Base-by-base conservation (phyloP, 2,329 filamentous ascomycete genomes). In the Biscogniauxia sp. region DNA sequence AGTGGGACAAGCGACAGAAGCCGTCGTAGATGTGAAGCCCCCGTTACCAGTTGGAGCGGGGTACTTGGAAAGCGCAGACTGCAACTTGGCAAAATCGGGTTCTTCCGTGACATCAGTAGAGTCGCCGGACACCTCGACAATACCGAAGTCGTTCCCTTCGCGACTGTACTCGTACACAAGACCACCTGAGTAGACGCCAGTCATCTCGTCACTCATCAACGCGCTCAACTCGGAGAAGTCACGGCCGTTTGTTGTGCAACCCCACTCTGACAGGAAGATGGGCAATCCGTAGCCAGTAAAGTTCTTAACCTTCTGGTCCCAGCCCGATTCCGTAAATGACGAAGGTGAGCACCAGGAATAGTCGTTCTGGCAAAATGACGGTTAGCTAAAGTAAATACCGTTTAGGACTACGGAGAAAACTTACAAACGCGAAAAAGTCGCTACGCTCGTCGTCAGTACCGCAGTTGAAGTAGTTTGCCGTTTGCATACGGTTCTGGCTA, bases 261-360 rank as follows among this genome's bases (percentile, higher is more conserved):
- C 95, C 74, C 90, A 98, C 77, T 98, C 95, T 55, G 93, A 97
- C 57, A 99, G 84, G 86, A 97, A 97, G 72, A 97, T 89, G 61
- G 93, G 92, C 57, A 97, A 81, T 69, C 92, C 92, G 75, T 96
- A 97, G 75, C 90, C 86, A 65, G 85, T 88, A 78, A 94, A 96
- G 79, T 90, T 92, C 82, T 90, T 84, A 64, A 96, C 93, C 84
- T 97, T 97, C 73, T 89, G 77, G 76, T 92, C 85, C 92, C 93
- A 97, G 68, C 91, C 92, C 50, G 93, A 89, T 53, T 77, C 80
- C 53, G 77, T 75, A 79, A 90, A 93, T 68, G 86, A 82, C 53
- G 87, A 88, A 65, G 88, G 83, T 25, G 68, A 88, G 77, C 91
- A 94, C 89, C 89, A 94, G 2, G 91, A 93, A 79, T 94, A 94